Base-by-base conservation (phyloP, 306 rosid species). In the Sesbania bispinosa region DNA sequence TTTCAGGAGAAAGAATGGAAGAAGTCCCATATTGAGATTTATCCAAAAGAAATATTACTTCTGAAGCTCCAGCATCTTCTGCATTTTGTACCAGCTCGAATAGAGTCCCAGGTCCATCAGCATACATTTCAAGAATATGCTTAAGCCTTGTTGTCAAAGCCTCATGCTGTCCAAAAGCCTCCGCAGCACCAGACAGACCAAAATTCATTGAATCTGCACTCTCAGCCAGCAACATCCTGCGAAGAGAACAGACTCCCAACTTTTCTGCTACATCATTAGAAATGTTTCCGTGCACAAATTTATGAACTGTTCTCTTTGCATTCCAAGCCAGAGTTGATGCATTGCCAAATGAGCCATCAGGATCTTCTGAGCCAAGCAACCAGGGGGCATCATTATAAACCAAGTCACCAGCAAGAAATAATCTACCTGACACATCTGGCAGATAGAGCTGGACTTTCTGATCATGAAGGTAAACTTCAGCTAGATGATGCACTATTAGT, bases 61-160 rank as follows among this genome's bases (percentile, higher is more conserved):
- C 94, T 62, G 97, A 88, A 82, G 98, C 96, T 46, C 96, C 97
- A 24, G 97, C 97, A 88, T 93, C 98, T 89, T 93, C 98, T 47
- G 98, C 98, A 86, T 93, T 93, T 80, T 93, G 97, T 58, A 93
- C 91, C 72, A 93, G 85, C 87, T 93, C 98, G 79, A 87, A 90
- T 32, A 93, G 86, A 84, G 94, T 88, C 51, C 97, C 98, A 72
- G 96, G 94, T 52, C 98, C 98, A 90, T 93, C 98, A 38, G 94
- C 98, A 84, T 93, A 93, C 97, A 93, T 93, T 83, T 93, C 96
- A 82, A 93, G 98, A 82, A 93, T 93, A 80, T 93, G 98, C 80
- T 90, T 90, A 75, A 93, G 98, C 77, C 97, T 90, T 43, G 96
- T 93, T 29, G 98, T 93, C 89, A 93, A 81, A 50, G 98, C 98